Conservation (phyloP, 2,329 filamentous ascomycete genomes). For the Ceratocystis eucalypticola region DNA sequence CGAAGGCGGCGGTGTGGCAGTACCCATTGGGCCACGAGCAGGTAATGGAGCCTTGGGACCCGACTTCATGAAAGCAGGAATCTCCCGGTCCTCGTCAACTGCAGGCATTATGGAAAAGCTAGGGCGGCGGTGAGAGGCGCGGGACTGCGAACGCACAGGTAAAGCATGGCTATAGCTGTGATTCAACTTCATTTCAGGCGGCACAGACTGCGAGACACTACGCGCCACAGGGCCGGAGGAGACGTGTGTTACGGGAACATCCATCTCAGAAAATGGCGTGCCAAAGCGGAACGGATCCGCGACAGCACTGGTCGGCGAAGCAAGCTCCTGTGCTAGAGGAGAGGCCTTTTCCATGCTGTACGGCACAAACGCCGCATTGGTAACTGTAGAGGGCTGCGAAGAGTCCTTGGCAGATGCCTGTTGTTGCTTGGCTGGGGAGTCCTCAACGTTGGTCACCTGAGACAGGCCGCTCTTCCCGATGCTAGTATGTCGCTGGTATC, state of each 20-base stretch:
- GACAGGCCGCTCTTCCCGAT: conserved; percentile 10
- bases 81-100: conserved; percentile 50
- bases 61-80: conserved; percentile 23
- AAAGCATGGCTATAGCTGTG: conserved; percentile 41
- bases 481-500: conserved; percentile 5
- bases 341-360: conserved; percentile 40
- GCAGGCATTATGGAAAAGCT: conserved; percentile 55
- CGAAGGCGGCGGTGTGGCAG: conserved; percentile 25
- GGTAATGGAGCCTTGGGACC: conserved; percentile 23
- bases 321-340: conserved; percentile 41
- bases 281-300: conserved; percentile 58
- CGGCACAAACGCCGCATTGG: conserved; percentile 30
- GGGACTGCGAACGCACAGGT: conserved; percentile 37
- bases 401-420: conserved; percentile 25
- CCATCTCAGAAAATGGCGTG: conserved; percentile 85
- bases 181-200: conserved; percentile 58
- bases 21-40: conserved; percentile 24
- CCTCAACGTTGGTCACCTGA: conserved; percentile 16
- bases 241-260: conserved; percentile 67
- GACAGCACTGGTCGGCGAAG: conserved; percentile 32
- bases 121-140: conserved; percentile 47
- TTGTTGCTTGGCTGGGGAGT: conserved; percentile 6
- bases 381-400: conserved; percentile 26
- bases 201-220: conserved; percentile 77
- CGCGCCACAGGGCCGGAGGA: conserved; percentile 59